Evolutionary conservation across 2,329 filamentous ascomycete species (phyloP), one percentile per base, ranked within the genome.

Genomic region (Microsporum canis): DNA sequence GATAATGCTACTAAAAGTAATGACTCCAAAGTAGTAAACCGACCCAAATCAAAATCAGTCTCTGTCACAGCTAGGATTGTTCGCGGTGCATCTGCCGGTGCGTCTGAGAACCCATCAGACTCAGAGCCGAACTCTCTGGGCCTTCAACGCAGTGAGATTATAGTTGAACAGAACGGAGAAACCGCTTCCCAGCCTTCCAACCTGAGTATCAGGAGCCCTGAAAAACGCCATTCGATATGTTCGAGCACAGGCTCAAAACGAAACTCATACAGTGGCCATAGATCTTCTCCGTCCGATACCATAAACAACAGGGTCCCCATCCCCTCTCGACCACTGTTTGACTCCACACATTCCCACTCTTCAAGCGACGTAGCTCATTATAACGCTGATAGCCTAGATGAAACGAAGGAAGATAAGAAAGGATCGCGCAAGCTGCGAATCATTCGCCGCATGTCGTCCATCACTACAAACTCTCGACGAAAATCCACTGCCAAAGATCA

Each of bases 51-150:
- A 3, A 89, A 91, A 68, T 91, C 89, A 0, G 84, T 95, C n/a
- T 91, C 91, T 53, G 91, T 96, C 8, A 94, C 88, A 17, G 89
- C 91, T 57, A 84, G 87, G 58, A 95, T 95, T 64, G 78, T 95
- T 41, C 84, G 89, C 56, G 87, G 67, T 80, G 78, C 61, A 70
- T 73, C 53, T 77, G 79, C 67, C 23, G 33, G 58, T 39, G 38
- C 51, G n/a, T 47, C 58, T 5, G 71, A 62, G 63, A 69, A 72
- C 38, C 61, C 65, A 33, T 68, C 63, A 14, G 8, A 64, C 3
- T 67, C 71, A 3, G 73, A 75, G 56, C 63, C 70, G 1, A 67
- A 66, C 61, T 63, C 66, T 29, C 66, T 79, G 43, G 78, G 79
- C 65, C 71, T 82, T 62, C 75, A 83, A 73, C 69, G 81, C 76